Conservation (phyloP, 495 filamentous ascomycete genomes). For the Neurospora cerealis region DNA sequence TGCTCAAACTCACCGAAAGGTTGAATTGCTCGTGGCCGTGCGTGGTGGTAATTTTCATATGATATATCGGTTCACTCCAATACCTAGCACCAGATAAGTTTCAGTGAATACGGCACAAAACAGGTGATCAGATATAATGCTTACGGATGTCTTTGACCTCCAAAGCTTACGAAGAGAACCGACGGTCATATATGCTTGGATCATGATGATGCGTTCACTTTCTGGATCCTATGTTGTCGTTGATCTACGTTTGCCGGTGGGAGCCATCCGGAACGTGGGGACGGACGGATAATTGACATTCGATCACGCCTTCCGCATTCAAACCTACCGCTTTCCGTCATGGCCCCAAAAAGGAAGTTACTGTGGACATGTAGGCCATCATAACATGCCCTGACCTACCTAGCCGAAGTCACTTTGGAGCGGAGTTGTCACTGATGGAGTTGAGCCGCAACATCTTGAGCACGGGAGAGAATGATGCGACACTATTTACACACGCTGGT, state of each 20-base stretch:
- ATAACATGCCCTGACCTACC: background rate
- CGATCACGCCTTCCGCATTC: background rate
- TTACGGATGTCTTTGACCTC: too few relatives aligned
- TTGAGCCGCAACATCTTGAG: background rate
- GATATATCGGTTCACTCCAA: background rate
- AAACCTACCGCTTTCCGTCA: background rate
- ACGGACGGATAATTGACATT: background rate
- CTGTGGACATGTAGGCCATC: background rate
- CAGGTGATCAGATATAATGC: too few relatives aligned
- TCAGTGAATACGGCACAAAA: too few relatives aligned
- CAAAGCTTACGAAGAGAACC: background rate
- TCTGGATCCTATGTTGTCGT: rapidly evolving
- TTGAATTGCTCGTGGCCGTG: background rate
- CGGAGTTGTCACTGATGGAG: background rate
- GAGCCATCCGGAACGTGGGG: background rate
- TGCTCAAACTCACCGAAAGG: background rate
- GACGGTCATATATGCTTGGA: background rate
- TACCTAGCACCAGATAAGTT: too few relatives aligned
- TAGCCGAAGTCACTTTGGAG: rapidly evolving
- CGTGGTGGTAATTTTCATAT: background rate
- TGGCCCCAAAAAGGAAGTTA: background rate
- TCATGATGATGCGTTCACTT: background rate
- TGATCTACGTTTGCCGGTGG: background rate
- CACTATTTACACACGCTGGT: background rate
- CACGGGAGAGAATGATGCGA: rapidly evolving